Conservation (phyloP, 306 rosid species). For the Pachyrhizus erosus region DNA sequence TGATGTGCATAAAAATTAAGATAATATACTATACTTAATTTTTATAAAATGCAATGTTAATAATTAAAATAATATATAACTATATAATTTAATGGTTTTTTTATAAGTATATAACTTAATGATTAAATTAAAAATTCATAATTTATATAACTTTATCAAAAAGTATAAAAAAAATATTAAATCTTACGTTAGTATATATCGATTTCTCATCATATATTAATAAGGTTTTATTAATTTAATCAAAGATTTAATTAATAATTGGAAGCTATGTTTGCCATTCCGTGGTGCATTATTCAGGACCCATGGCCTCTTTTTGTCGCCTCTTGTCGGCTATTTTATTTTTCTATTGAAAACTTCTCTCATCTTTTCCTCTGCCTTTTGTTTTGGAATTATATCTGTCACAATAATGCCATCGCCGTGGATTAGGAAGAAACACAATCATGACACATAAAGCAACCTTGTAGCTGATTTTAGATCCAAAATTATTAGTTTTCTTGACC, state of each 20-base stretch:
- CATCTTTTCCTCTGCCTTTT: neutral
- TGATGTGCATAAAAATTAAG: too few species aligned
- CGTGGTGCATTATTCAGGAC: constrained; percentile 55
- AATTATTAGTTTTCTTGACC: constrained; percentile 10
- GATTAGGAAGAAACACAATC: constrained; percentile 22
- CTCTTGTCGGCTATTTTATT: constrained; percentile 35
- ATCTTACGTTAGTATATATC: too few species aligned
- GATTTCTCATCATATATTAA: too few species aligned
- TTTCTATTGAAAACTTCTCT: constrained; percentile 20
- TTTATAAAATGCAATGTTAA: too few species aligned
- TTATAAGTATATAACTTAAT: too few species aligned
- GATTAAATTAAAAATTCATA: too few species aligned
- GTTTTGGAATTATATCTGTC: constrained; percentile 27
- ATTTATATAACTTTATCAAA: too few species aligned
- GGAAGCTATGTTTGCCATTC: neutral
- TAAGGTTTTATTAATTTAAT: too few species aligned
- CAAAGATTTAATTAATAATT: neutral
- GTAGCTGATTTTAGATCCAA: constrained; percentile 28
- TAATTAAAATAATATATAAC: too few species aligned
- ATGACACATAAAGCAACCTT: constrained; percentile 29
- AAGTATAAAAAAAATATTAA: too few species aligned
- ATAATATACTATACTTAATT: too few species aligned
- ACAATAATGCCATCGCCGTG: constrained; percentile 12
- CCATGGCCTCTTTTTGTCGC: constrained; percentile 55
- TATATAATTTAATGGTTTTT: too few species aligned